Conservation (phyloP, 2,329 filamentous ascomycete genomes). For the Alternaria conjuncta region DNA sequence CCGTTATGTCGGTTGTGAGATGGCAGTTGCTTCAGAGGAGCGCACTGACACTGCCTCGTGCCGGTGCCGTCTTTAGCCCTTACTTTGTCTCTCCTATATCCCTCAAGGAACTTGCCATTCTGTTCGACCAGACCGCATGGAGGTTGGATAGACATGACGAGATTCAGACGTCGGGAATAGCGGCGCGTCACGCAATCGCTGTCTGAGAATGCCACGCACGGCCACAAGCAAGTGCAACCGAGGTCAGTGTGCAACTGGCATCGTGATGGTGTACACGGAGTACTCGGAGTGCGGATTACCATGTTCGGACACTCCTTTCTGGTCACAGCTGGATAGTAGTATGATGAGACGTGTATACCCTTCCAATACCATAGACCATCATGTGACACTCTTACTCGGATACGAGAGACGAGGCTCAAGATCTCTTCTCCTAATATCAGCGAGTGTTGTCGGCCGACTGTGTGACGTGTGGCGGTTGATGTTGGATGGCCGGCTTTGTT, state of each 20-base stretch:
- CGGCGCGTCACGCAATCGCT: neutral
- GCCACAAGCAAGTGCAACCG: neutral
- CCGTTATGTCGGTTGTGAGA: neutral
- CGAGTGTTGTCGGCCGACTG: neutral
- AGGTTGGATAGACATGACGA: conserved; percentile 1
- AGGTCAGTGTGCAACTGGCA: neutral
- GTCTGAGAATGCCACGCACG: conserved; percentile 7
- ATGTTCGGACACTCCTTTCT: neutral
- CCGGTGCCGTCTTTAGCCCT: neutral
- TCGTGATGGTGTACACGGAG: neutral
- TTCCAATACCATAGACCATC: neutral
- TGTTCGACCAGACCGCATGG: conserved; percentile 2
- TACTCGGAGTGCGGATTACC: neutral
- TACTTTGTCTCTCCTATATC: neutral
- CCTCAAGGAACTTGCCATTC: conserved; percentile 1
- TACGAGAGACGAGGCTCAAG: neutral
- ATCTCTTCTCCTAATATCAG: neutral
- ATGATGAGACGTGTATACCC: neutral
- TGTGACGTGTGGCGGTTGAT: neutral
- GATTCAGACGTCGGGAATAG: neutral
- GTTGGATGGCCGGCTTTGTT: neutral
- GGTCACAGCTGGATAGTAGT: neutral
- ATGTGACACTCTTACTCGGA: neutral
- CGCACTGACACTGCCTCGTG: conserved; percentile 2
- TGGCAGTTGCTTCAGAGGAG: neutral